These are phyloP conservation scores for Musa beccarii DNA, from an alignment of 176 grass and related monocot species.

Conservation along the genomic window DNA sequence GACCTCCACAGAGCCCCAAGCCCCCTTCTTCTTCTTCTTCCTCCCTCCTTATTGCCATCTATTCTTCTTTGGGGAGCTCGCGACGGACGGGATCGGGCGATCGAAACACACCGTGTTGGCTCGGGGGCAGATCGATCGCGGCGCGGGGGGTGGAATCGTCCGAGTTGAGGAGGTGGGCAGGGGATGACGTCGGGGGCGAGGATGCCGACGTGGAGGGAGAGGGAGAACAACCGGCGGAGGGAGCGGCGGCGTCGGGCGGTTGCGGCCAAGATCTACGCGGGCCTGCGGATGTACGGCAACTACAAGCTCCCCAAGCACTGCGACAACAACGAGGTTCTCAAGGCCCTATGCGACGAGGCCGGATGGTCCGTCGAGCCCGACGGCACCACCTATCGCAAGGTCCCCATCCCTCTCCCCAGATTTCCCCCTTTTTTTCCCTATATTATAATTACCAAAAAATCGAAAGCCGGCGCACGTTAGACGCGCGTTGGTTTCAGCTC, in stretches of 20 bases:
- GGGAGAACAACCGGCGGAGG: conserved; percentile 23
- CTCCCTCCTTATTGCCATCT: neutral
- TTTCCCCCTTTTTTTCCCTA: too few species aligned
- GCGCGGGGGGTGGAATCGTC: neutral
- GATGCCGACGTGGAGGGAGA: conserved; percentile 25
- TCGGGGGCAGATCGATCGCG: neutral
- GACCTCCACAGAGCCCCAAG: neutral
- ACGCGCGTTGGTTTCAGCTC: too few species aligned
- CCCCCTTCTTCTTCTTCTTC: neutral
- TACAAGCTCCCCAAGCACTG: conserved; percentile 25
- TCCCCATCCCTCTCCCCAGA: neutral
- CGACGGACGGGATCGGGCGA: neutral
- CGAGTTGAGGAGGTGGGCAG: neutral
- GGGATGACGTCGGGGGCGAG: conserved; percentile 4
- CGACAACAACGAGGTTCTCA: conserved; percentile 32
- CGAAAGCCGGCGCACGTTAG: too few species aligned
- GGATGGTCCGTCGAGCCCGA: conserved; percentile 24
- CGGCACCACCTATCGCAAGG: conserved; percentile 18
- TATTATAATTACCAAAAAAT: too few species aligned
- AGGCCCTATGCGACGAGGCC: conserved; percentile 23
- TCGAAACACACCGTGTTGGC: neutral
- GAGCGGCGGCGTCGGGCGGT: conserved; percentile 20
- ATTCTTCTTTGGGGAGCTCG: neutral
- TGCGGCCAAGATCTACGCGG: conserved; percentile 23
- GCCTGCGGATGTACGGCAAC: conserved; percentile 19